A percentile compares a stretch with the other conserved stretches of the same genome.
These are phyloP conservation scores for Scytalidium sp. DNA, from an alignment of 2,329 filamentous ascomycete species.

Conservation along the genomic window DNA sequence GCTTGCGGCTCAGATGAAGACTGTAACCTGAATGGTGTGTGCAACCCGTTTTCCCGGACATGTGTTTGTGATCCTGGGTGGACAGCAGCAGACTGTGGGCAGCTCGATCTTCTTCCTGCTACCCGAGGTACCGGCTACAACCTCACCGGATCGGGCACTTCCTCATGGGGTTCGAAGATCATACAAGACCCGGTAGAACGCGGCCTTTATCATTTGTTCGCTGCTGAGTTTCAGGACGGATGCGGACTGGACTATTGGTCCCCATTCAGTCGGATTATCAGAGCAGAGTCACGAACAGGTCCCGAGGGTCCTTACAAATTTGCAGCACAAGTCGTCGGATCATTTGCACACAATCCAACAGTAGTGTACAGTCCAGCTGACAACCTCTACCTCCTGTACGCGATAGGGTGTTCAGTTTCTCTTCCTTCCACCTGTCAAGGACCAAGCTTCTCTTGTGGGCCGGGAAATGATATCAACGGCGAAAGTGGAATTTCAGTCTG, in stretches of 20 bases:
- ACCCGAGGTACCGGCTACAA: slow-evolving; percentile 42
- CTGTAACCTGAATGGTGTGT: slow-evolving; percentile 39
- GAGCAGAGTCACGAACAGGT: slow-evolving; percentile 41
- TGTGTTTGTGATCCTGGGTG: slow-evolving; percentile 38
- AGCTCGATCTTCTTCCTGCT: slow-evolving; percentile 41
- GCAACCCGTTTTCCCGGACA: slow-evolving; percentile 15
- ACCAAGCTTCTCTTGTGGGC: slow-evolving; percentile 6
- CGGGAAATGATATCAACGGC: slow-evolving; percentile 8
- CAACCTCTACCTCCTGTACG: slow-evolving; percentile 40
- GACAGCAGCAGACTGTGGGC: slow-evolving; percentile 39
- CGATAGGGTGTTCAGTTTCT: slow-evolving; percentile 38
- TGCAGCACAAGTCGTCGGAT: slow-evolving; percentile 34
- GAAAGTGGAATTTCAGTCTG: slow-evolving; percentile 5
- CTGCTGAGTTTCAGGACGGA: slow-evolving; percentile 41
- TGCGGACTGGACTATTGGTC: slow-evolving; percentile 46
- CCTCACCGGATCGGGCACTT: slow-evolving; percentile 37
- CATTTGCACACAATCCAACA: slow-evolving; percentile 45
- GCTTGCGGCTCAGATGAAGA: slow-evolving; percentile 26
- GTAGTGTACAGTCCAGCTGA: slow-evolving; percentile 42
- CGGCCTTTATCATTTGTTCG: slow-evolving; percentile 41
- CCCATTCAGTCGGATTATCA: slow-evolving; percentile 40
- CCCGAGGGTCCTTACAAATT: slow-evolving; percentile 43
- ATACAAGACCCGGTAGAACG: slow-evolving; percentile 37
- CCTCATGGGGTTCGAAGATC: slow-evolving; percentile 46
- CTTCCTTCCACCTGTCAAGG: slow-evolving; percentile 13